Base-by-base conservation (phyloP, 441 rosid genomes). In the Jatropha multifida region DNA sequence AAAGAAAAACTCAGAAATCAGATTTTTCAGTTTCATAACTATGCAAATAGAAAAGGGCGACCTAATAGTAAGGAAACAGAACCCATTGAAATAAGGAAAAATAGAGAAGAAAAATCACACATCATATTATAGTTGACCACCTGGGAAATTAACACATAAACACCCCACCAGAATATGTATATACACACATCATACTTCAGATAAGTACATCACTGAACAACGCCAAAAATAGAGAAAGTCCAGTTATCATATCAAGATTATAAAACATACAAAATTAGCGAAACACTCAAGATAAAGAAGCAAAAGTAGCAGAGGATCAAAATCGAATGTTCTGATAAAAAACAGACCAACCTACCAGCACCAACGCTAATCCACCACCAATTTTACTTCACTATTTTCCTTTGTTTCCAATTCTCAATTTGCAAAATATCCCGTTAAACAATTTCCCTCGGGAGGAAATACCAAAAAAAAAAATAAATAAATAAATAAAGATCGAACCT, bases 21-120 rank as follows among this genome's bases (percentile, higher is more conserved):
- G 65, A 60, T 60, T 44, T 73, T 44, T 55, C 59, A 72, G 17
- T 48, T 40, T 23, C 83, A 55, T 40, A 56, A 77, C 59, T 71
- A 51, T 65, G 66, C 65, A 59, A 73, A 61, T 7, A 71, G 65
- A 58, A 49, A 61, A 71, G 54, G 27, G 54, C 62, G 52, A 67
- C 75, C 84, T 67, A 42, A 81, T 54, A 70, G 67, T 82, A 60
- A 81, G 86, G 81, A 73, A 88, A 81, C 87, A 51, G 84, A 85
- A 81, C 32, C 52, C 80, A 84, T 76, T 55, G 12, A 78, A 82
- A 74, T 41, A 76, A 68, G 86, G 84, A 73, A 72, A 68, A 74
- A 4, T 26, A 72, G 17, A 41, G 74, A 60, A 52, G 68, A 69
- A 74, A 59, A 79, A 63, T 61, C 78, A 74, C 52, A 77, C 54